These are phyloP conservation scores for Calophaca sinica DNA, from an alignment of 306 rosid genomes.

Conservation along the genomic window DNA sequence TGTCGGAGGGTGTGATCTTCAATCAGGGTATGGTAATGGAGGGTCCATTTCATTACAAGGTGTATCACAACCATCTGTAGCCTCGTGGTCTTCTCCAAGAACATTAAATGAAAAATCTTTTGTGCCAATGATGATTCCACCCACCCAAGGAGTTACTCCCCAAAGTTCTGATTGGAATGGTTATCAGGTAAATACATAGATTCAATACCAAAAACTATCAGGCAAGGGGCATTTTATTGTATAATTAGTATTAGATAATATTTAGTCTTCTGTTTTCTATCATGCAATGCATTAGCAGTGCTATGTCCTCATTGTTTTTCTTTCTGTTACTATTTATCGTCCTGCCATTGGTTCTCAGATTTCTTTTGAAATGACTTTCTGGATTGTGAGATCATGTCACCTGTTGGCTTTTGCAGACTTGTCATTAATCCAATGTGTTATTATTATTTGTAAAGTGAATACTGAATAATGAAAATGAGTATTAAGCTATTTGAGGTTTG, in stretches of 20 bases:
- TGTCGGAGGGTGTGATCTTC: slow-evolving; percentile 64
- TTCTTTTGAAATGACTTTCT: no score
- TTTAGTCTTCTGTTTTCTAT: slow-evolving; percentile 24
- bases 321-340: background rate
- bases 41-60: slow-evolving; percentile 62
- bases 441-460: no score
- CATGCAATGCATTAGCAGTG: slow-evolving; percentile 11
- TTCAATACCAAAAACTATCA: slow-evolving; percentile 22
- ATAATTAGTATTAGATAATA: background rate
- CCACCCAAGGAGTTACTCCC: slow-evolving; percentile 66
- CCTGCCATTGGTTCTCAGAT: no score
- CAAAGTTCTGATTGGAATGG: slow-evolving; percentile 80
- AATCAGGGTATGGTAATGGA: slow-evolving; percentile 68
- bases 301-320: background rate
- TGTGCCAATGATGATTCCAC: slow-evolving; percentile 69
- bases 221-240: slow-evolving; percentile 18
- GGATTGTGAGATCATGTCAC: no score
- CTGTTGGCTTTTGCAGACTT: no score
- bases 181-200: slow-evolving; percentile 67
- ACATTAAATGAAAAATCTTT: slow-evolving; percentile 72
- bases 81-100: slow-evolving; percentile 75
- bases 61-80: slow-evolving; percentile 58
- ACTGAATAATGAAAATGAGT: no score
- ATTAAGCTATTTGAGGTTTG: no score
- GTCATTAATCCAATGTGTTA: no score